These are phyloP conservation scores for Penicillium sp. DNA, from an alignment of 2,329 filamentous ascomycete species.

Conservation along the genomic window DNA sequence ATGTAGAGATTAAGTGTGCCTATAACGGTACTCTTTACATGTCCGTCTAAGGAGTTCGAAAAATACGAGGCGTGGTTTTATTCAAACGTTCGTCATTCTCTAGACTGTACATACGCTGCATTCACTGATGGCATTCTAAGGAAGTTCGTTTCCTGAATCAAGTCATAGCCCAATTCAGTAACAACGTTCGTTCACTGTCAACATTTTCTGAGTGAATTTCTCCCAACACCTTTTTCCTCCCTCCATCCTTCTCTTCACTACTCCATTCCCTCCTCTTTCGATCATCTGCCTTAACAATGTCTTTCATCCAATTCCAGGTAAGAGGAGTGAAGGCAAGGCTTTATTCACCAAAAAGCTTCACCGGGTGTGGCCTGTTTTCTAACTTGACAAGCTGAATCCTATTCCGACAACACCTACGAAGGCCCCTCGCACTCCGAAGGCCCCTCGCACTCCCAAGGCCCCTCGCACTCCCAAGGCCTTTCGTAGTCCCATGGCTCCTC, in stretches of 20 bases:
- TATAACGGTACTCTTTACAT: constrained; percentile 19
- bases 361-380: neutral
- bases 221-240: neutral
- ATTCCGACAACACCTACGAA: neutral
- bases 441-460: too few species aligned
- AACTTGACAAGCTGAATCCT: neutral
- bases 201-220: neutral
- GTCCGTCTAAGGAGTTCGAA: neutral
- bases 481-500: too few species aligned
- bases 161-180: neutral
- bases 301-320: neutral
- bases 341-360: neutral
- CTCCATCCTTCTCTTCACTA: neutral
- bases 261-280: neutral
- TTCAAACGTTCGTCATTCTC: neutral
- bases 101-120: neutral
- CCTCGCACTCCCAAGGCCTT: too few species aligned
- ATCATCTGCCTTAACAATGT: too few species aligned
- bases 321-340: neutral
- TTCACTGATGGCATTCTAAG: neutral
- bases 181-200: too few species aligned
- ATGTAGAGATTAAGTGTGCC: constrained; percentile 12
- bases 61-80: too few species aligned
- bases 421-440: neutral
- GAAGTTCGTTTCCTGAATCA: neutral